These are phyloP conservation scores for Flaveria bidentis DNA, from an alignment of 129 eudicot species.

Conservation along the genomic window DNA sequence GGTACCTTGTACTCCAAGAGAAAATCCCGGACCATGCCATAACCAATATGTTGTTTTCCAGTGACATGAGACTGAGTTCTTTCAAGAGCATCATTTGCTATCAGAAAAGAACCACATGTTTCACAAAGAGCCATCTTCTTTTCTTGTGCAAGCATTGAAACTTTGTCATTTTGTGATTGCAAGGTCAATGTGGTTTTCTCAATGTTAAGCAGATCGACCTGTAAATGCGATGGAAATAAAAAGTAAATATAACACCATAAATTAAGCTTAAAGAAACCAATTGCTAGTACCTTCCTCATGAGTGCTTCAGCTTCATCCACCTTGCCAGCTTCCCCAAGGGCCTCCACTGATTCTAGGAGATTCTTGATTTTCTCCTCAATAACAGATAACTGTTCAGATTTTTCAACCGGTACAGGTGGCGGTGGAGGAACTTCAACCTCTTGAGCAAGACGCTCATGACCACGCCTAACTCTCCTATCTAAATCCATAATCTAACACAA, in stretches of 20 bases:
- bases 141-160: slow-evolving; percentile 83
- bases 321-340: slow-evolving; percentile 98
- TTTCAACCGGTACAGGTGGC: slow-evolving; percentile 79
- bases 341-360: slow-evolving; percentile 90
- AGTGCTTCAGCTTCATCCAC: slow-evolving; percentile 99
- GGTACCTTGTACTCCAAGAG: slow-evolving; percentile 72
- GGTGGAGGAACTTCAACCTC: slow-evolving; percentile 81
- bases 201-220: slow-evolving; percentile 87
- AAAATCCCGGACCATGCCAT: slow-evolving; percentile 86
- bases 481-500: slow-evolving; percentile 71
- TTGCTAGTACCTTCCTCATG: slow-evolving; percentile 78
- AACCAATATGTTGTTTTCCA: slow-evolving; percentile 96
- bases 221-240: slow-evolving; percentile 13
- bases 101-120: slow-evolving; percentile 88
- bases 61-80: slow-evolving; percentile 97
- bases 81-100: slow-evolving; percentile 93
- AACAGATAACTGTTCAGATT: slow-evolving; percentile 83
- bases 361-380: slow-evolving; percentile 92
- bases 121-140: slow-evolving; percentile 98
- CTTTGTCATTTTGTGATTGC: slow-evolving; percentile 67
- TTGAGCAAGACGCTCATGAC: slow-evolving; percentile 96
- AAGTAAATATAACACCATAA: neutral
- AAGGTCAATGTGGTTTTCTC: slow-evolving; percentile 79
- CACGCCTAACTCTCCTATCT: slow-evolving; percentile 92
- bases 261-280: neutral